A percentile compares a stretch with the other conserved stretches of the same genome.
These are phyloP conservation scores for Talaromyces sp. DNA, from an alignment of 2,329 filamentous ascomycete species.

Conservation along the genomic window DNA sequence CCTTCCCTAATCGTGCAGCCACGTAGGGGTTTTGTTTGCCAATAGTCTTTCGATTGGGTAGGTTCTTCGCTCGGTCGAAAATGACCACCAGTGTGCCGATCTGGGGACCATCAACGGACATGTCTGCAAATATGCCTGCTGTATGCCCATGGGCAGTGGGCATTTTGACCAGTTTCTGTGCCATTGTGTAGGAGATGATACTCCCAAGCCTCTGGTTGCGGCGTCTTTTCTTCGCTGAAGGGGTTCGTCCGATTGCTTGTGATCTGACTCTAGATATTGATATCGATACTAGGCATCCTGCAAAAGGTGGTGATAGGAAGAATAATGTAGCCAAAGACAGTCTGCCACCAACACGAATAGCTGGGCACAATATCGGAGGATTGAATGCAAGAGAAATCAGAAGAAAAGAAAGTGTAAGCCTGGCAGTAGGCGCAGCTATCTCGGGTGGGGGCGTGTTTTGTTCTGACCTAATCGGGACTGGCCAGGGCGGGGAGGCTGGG, in stretches of 20 bases:
- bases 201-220: neutral
- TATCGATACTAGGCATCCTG: slow-evolving; percentile 11
- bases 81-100: slow-evolving; percentile 92
- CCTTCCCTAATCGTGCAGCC: slow-evolving; percentile 87
- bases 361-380: neutral
- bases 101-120: slow-evolving; percentile 85
- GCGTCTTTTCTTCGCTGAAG: neutral
- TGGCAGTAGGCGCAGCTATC: slow-evolving; percentile 5
- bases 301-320: neutral
- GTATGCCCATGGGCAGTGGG: slow-evolving; percentile 68
- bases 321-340: neutral
- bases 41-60: slow-evolving; percentile 95
- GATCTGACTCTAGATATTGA: slow-evolving; percentile 3
- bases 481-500: slow-evolving; percentile 21
- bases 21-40: slow-evolving; percentile 99
- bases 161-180: slow-evolving; percentile 51
- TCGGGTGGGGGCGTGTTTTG: slow-evolving; percentile 22
- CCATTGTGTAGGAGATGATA: slow-evolving; percentile 14
- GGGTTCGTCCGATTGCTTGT: neutral
- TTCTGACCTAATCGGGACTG: slow-evolving; percentile 21
- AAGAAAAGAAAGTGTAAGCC: slow-evolving; percentile 3
- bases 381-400: neutral
- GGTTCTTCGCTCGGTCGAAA: slow-evolving; percentile 91
- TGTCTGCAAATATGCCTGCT: slow-evolving; percentile 90
- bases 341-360: neutral